Percentiles rank a stretch among this genome's conserved stretches.
These are phyloP conservation scores for Metschnikowia similis DNA, from an alignment of 805 yeast species.

Conservation along the genomic window DNA sequence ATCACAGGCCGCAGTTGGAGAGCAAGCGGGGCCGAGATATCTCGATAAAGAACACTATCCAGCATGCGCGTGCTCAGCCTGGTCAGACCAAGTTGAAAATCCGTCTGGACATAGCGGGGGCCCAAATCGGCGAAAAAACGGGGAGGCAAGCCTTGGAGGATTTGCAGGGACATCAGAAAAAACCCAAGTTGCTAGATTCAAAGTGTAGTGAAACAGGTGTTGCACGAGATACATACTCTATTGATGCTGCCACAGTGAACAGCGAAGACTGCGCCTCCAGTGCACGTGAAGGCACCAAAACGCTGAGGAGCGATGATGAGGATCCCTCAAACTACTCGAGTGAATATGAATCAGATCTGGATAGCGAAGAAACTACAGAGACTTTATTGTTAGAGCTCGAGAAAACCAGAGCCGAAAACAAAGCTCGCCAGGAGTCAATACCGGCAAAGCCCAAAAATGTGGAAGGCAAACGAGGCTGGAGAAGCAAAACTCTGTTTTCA, in stretches of 20 bases:
- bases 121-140: constrained; percentile 11
- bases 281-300: background rate
- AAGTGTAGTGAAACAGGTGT: background rate
- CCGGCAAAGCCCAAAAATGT: background rate
- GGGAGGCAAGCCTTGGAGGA: constrained; percentile 24
- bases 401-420: constrained; percentile 12
- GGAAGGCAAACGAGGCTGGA: background rate
- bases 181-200: background rate
- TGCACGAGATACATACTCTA: background rate
- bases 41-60: constrained; percentile 30
- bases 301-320: background rate
- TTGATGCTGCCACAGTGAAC: background rate
- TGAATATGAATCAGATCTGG: constrained; percentile 4
- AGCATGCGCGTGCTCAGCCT: constrained; percentile 30
- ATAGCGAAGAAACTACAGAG: constrained; percentile 12
- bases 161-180: constrained; percentile 15
- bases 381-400: constrained; percentile 20
- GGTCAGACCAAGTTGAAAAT: constrained; percentile 32
- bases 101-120: constrained; percentile 23
- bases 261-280: background rate
- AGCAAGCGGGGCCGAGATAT: constrained; percentile 34
- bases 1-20: constrained; percentile 41
- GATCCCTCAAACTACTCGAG: background rate
- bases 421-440: background rate
- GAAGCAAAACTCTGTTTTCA: constrained; percentile 2